Percentiles rank a stretch among this genome's conserved stretches.
These are phyloP conservation scores for Centella asiatica DNA, from an alignment of 129 eudicot species.

Conservation along the genomic window DNA sequence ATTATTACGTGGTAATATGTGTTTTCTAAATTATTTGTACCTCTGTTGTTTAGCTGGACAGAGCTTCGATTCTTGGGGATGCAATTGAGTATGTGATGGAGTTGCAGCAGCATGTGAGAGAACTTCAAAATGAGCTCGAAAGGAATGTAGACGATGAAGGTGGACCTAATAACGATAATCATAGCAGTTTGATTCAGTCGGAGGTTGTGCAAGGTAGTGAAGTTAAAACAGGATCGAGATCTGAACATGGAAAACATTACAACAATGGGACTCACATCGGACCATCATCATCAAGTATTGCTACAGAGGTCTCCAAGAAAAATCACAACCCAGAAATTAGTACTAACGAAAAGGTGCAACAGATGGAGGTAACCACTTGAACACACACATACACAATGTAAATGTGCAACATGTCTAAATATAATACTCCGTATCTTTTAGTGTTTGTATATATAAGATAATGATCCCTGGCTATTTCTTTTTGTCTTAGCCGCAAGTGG, in stretches of 20 bases:
- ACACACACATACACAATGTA: too few species aligned
- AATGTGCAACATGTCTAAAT: not conserved
- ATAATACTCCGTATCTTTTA: too few species aligned
- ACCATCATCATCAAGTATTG: slow-evolving; percentile 29
- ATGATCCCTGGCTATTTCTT: not conserved
- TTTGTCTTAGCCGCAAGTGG: slow-evolving; percentile 75
- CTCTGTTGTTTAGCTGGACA: slow-evolving; percentile 54
- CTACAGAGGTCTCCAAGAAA: slow-evolving; percentile 27
- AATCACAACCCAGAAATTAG: slow-evolving; percentile 33
- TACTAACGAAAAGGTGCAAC: slow-evolving; percentile 57
- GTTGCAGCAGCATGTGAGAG: slow-evolving; percentile 58
- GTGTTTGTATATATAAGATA: too few species aligned
- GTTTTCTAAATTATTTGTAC: too few species aligned
- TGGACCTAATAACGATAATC: slow-evolving; percentile 19
- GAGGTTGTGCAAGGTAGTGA: slow-evolving; percentile 39
- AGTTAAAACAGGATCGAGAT: slow-evolving; percentile 22
- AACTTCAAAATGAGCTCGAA: slow-evolving; percentile 77
- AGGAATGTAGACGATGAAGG: slow-evolving; percentile 68
- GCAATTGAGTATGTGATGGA: slow-evolving; percentile 88
- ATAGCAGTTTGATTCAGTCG: slow-evolving; percentile 33
- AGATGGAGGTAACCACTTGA: slow-evolving; percentile 76
- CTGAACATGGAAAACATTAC: slow-evolving; percentile 29
- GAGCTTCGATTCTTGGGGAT: slow-evolving; percentile 85
- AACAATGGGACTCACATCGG: slow-evolving; percentile 30
- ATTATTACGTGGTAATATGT: too few species aligned